phyloP scores from a whole-genome alignment of 2,329 filamentous ascomycete genomes.

The Pseudocercospora macadamiae region DNA sequence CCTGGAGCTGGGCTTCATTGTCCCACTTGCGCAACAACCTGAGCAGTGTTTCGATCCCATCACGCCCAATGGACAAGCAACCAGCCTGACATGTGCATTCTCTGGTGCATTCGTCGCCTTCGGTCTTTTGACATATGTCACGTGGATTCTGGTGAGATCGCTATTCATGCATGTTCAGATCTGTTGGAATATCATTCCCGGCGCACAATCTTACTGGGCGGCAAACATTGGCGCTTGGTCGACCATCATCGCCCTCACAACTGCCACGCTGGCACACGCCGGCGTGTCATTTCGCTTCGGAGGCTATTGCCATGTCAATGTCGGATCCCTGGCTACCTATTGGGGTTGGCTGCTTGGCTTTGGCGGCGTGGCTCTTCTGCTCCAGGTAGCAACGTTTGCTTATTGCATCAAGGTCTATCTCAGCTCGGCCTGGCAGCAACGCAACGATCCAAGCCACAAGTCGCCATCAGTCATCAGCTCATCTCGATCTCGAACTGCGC shows the following conservation, averaged over 20 bases:
- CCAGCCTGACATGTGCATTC: slow-evolving; percentile 73
- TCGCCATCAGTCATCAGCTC: slow-evolving; percentile 26
- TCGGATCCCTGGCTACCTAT: slow-evolving; percentile 42
- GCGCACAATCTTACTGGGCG: slow-evolving; percentile 35
- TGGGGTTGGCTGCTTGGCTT: slow-evolving; percentile 45
- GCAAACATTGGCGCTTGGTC: slow-evolving; percentile 38
- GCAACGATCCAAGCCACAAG: slow-evolving; percentile 24
- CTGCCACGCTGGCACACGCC: slow-evolving; percentile 48
- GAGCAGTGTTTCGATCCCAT: slow-evolving; percentile 79
- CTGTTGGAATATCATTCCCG: slow-evolving; percentile 42
- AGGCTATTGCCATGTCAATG: slow-evolving; percentile 85
- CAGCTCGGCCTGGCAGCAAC: slow-evolving; percentile 20
- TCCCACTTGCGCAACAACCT: slow-evolving; percentile 74
- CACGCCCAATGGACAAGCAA: slow-evolving; percentile 81
- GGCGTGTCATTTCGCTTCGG: slow-evolving; percentile 66
- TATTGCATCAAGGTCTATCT: slow-evolving; percentile 44
- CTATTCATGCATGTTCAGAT: slow-evolving; percentile 45
- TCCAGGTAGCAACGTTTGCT: slow-evolving; percentile 40
- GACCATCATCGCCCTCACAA: slow-evolving; percentile 37
- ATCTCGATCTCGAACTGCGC: slow-evolving; percentile 40
- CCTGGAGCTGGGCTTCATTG: slow-evolving; percentile 81
- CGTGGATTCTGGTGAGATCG: slow-evolving; percentile 71
- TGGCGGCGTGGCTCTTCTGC: slow-evolving; percentile 35
- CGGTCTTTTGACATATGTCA: slow-evolving; percentile 75
- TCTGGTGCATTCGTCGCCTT: slow-evolving; percentile 77